phyloP scores from a whole-genome alignment of 352 stramenopile genomes.

The Phytophthora multivora region DNA sequence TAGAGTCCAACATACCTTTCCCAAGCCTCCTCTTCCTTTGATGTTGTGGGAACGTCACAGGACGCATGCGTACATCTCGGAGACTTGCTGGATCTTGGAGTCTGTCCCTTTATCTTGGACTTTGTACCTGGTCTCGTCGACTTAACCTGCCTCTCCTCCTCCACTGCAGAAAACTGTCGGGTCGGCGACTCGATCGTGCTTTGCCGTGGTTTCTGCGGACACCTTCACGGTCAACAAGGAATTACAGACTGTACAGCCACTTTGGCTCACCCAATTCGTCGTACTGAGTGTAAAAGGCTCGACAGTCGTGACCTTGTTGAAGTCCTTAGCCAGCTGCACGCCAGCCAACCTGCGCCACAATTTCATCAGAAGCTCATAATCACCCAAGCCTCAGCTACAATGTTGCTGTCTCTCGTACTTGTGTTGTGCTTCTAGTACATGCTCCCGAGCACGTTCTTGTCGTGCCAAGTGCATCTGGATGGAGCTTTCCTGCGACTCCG shows the following conservation, averaged over 20 bases:
- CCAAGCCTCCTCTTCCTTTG: conserved; percentile 42
- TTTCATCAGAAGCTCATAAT: background rate
- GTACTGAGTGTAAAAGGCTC: conserved; percentile 68
- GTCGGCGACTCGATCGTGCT: conserved; percentile 27
- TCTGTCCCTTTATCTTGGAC: conserved; percentile 19
- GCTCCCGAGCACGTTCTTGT: conserved; percentile 55
- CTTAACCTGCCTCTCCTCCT: conserved; percentile 17
- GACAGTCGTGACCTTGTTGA: conserved; percentile 49
- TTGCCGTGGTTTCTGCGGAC: conserved; percentile 26
- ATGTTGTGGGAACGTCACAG: conserved; percentile 4
- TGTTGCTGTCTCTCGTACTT: conserved; percentile 30
- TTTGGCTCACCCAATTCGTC: conserved; percentile 49
- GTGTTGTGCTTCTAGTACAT: conserved; percentile 40
- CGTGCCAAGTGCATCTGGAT: conserved; percentile 62
- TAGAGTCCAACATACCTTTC: conserved; percentile 34
- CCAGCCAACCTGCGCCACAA: conserved; percentile 30
- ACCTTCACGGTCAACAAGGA: background rate
- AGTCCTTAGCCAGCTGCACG: conserved; percentile 53
- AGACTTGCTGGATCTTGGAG: conserved; percentile 6
- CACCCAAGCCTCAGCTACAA: background rate
- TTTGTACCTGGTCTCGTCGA: conserved; percentile 3
- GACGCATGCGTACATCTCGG: conserved; percentile 10
- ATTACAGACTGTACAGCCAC: background rate
- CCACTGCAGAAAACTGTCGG: background rate
- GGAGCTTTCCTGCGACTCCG: conserved; percentile 63